These are phyloP conservation scores for Citrus unshiu DNA, from an alignment of 345 rosid species.

Conservation along the genomic window DNA sequence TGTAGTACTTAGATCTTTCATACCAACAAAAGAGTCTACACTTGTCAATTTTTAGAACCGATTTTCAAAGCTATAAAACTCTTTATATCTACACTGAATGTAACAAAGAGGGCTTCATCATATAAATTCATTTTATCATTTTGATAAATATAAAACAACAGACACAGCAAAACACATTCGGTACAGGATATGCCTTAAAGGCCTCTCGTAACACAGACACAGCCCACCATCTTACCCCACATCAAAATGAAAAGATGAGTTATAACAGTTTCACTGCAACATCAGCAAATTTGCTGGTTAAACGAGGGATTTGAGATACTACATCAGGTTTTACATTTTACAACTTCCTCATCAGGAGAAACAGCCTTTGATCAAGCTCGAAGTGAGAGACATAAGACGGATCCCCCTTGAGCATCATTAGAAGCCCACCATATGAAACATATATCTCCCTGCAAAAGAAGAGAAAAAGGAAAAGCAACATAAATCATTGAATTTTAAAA, in stretches of 20 bases:
- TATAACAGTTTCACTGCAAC: neutral
- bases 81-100: too few relatives aligned
- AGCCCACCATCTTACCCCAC: neutral
- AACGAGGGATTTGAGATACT: neutral
- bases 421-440: conserved; percentile 78
- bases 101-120: too few relatives aligned
- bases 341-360: conserved; percentile 71
- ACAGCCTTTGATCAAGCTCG: conserved; percentile 81
- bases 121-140: neutral
- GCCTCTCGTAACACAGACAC: neutral
- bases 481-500: neutral
- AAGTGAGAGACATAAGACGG: conserved; percentile 60
- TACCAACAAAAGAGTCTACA: too few relatives aligned
- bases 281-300: neutral
- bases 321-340: conserved; percentile 27
- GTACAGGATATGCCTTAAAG: neutral
- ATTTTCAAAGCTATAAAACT: too few relatives aligned
- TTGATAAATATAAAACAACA: neutral
- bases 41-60: too few relatives aligned
- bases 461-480: neutral
- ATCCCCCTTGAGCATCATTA: conserved; percentile 81
- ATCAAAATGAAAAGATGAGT: too few relatives aligned
- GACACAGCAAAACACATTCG: neutral
- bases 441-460: conserved; percentile 58
- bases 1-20: too few relatives aligned